Evolutionary conservation across 1,284 basidiomycete genomes (phyloP), one percentile per base, ranked within the genome.

Genomic region (Leccinum pachyderme): DNA sequence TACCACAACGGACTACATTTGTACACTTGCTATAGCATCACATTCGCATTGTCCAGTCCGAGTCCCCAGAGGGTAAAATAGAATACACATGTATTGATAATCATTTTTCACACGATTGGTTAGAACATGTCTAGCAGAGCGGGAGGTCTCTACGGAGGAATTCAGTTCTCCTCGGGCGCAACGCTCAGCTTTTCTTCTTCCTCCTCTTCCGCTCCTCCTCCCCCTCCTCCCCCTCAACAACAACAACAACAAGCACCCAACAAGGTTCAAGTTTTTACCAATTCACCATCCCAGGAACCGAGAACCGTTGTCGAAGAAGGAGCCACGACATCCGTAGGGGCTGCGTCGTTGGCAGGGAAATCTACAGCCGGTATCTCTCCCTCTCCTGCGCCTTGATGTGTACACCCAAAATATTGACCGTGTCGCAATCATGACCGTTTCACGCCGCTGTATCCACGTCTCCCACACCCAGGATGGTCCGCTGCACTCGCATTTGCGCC

Each of bases 401-500:
- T 69, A 60, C 65, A 71, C 61, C 50, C 70, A 63, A 69, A 72
- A 63, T 70, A 70, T 70, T 70, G 67, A 73, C 66, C 68, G 68
- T 69, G 63, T 70, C 66, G 62, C 66, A 59, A 65, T 66, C 70
- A 68, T 69, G 58, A 65, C 63, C 57, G 65, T 73, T 69, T 67
- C 50, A 49, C 58, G 59, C 53, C 54, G 45, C 46, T 51, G 47
- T 56, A 37, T 39, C 47, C 4, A 29, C 32, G 18, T 28, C 15
- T 7, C 37, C 52, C 28, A 54, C 24, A 53, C 28, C 59, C 66
- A 89, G 87, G 83, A 73, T 92, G 90, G 89, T 92, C 90, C 63
- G 87, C 90, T 59, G 82, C 89, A n/a, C 85, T 92, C 59, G 90
- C 89, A 9, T 92, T 92, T 63, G 90, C 90, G 15, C 90, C 89